Base-by-base conservation (phyloP, 768 basidiomycete species). In the Amanita exitialis region DNA sequence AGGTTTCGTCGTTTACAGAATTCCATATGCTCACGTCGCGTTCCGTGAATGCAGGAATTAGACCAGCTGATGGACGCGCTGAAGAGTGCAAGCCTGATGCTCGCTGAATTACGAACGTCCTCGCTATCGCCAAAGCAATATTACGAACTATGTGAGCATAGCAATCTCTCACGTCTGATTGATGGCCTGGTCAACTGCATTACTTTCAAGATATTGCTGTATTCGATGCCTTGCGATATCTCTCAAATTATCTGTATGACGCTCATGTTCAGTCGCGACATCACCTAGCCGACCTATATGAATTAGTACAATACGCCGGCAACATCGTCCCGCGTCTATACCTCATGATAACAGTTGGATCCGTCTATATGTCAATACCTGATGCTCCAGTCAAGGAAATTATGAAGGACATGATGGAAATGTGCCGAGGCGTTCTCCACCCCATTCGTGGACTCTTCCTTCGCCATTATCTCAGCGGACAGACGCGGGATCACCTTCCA, bases 321-420 rank as follows among this genome's bases (percentile, higher is more conserved):
- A 95, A 94, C 65, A 94, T 96, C 64, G 85, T 95, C 44, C 92
- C 92, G 21, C 82, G 92, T 15, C 75, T 90, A 32, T 91, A 98
- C 69, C 88, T 98, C 61, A 98, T 99, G 96, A 96, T 98, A 60
- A 98, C 96, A 35, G 95, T 99, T 55, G 96, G 96, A 56, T 90
- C 95, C 0, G 94, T 98, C 32, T 99, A 97, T 75, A 98, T 99
- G 96, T 93, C 92, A 25, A 84, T 97, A 47, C 83, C 92, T 2
- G 95, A 96, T 53, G 94, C 95, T 8, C 95, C 95, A 3, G 84
- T 98, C 51, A 96, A 93, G 74, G 95, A 99, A 71, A 92, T 99
- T 55, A 99, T 98, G 95, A 98, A 96, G 76, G 96, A 99, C 67
- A 97, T 98, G 95, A 87, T 99, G 87, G 96, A 99, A 67, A 98